Evolutionary conservation across 176 grass and related monocot genomes (phyloP).

Genomic region (Leersia perrieri): DNA sequence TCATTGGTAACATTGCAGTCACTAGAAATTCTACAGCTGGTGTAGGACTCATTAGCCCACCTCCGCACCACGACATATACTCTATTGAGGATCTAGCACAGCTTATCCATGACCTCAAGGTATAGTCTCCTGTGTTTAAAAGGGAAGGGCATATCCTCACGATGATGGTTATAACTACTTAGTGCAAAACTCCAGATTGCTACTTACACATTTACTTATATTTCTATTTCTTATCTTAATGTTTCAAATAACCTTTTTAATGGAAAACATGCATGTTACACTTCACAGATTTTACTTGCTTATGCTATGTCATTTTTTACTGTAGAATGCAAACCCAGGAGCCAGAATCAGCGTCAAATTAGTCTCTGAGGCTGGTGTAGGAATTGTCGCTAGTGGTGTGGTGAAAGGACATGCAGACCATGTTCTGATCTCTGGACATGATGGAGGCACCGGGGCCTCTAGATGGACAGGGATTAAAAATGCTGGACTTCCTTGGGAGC

Average conservation of each 20-base stretch:
- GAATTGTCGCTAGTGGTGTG: conserved; percentile 65
- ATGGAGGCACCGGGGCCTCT: conserved; percentile 70
- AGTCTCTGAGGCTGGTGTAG: conserved; percentile 67
- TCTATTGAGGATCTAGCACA: conserved; percentile 74
- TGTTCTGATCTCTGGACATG: conserved; percentile 69
- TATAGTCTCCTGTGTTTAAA: conserved; percentile 22
- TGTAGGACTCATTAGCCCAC: conserved; percentile 73
- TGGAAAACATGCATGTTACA: conserved; percentile 8
- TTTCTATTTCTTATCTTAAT: neutral
- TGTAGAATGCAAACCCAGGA: conserved; percentile 62
- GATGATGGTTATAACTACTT: neutral
- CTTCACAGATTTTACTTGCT: neutral
- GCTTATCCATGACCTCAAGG: conserved; percentile 73
- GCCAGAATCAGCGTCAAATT: conserved; percentile 67
- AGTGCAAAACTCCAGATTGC: neutral
- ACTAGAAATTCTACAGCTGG: conserved; percentile 68
- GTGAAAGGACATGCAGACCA: conserved; percentile 65
- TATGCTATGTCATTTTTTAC: conserved; percentile 21
- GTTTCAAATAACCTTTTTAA: neutral
- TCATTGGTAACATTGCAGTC: conserved; percentile 55
- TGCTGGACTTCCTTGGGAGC: conserved; percentile 76
- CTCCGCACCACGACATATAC: conserved; percentile 81
- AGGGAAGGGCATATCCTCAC: neutral
- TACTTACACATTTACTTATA: neutral
- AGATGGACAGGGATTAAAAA: conserved; percentile 75